These are phyloP conservation scores for Kodamaea leandrae DNA, from an alignment of 805 yeast species.

Conservation along the genomic window DNA sequence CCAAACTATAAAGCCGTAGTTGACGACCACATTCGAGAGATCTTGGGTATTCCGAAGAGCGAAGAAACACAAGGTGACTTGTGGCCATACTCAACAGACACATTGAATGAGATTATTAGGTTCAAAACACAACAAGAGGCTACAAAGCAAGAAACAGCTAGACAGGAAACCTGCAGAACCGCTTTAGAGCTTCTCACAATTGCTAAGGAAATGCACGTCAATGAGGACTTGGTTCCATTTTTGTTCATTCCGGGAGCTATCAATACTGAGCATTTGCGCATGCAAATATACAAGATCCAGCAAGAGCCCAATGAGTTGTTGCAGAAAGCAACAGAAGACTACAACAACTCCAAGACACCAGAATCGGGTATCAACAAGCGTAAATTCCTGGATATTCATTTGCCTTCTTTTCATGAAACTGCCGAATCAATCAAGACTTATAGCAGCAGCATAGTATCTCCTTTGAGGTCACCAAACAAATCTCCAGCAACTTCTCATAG, in stretches of 20 bases:
- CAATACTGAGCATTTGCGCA: conserved; percentile 19
- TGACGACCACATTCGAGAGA: conserved; percentile 12
- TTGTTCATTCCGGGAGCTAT: conserved; percentile 33
- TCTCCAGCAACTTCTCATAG: conserved; percentile 26
- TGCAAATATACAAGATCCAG: conserved; percentile 17
- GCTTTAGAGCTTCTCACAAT: conserved; percentile 37
- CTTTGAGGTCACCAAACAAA: conserved; percentile 29
- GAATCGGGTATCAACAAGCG: conserved; percentile 15
- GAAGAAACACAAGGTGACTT: conserved; percentile 11
- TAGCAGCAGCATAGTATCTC: conserved; percentile 23
- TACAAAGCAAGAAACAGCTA: conserved; percentile 37
- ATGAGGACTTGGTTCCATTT: conserved; percentile 35
- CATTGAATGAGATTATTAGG: conserved; percentile 34
- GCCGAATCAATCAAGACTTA: conserved; percentile 18
- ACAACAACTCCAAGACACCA: conserved; percentile 2
- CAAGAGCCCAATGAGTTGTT: conserved; percentile 16
- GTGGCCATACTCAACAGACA: conserved; percentile 35
- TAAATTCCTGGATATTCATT: conserved; percentile 24
- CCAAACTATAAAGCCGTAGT: conserved; percentile 4
- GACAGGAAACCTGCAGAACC: conserved; percentile 28
- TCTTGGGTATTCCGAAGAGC: conserved; percentile 22
- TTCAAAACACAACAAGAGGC: conserved; percentile 43
- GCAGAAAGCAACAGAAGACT: conserved; percentile 10
- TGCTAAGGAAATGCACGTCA: conserved; percentile 31
- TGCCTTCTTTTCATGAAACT: conserved; percentile 26